Conservation (phyloP, 768 basidiomycete species). For the Lactifluus piperatus region DNA sequence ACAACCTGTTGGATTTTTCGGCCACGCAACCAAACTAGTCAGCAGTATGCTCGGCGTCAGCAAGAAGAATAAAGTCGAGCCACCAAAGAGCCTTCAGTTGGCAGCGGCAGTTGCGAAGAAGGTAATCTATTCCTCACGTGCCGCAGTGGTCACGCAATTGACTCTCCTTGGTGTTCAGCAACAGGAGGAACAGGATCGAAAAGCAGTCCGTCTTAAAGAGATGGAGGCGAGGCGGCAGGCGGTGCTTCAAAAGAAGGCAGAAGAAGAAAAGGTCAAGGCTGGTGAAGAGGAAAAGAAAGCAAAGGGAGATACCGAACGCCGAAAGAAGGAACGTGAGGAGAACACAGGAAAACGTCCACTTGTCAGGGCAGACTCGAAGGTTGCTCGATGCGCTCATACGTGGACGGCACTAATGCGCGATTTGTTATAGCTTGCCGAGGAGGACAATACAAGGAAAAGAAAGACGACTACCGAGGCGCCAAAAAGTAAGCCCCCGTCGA, state of each 20-base stretch:
- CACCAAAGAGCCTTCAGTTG: conserved; percentile 69
- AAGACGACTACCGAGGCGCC: conserved; percentile 40
- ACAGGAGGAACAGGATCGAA: conserved; percentile 82
- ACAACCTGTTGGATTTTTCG: conserved; percentile 50
- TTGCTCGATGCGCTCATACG: conserved; percentile 19
- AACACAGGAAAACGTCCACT: conserved; percentile 58
- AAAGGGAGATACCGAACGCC: conserved; percentile 65
- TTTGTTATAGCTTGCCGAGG: conserved; percentile 38
- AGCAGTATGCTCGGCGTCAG: conserved; percentile 52
- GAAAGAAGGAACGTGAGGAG: conserved; percentile 79
- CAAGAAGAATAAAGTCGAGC: conserved; percentile 65
- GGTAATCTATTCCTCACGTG: conserved; percentile 36
- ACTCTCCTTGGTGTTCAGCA: conserved; percentile 42
- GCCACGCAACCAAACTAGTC: conserved; percentile 61
- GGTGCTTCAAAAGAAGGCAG: conserved; percentile 63
- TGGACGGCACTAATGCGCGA: not conserved
- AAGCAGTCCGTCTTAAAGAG: conserved; percentile 61
- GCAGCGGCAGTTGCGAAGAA: conserved; percentile 83
- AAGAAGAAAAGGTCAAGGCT: conserved; percentile 59
- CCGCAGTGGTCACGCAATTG: not conserved
- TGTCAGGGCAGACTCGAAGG: conserved; percentile 53
- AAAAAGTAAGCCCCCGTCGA: conserved; percentile 45
- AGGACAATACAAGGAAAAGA: conserved; percentile 65
- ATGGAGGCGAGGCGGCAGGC: conserved; percentile 77
- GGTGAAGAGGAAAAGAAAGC: conserved; percentile 62